Evolutionary conservation across 2,329 filamentous ascomycete genomes (phyloP), one percentile per base, ranked within the genome.

Genomic region (Ceratocystis smalleyi): DNA sequence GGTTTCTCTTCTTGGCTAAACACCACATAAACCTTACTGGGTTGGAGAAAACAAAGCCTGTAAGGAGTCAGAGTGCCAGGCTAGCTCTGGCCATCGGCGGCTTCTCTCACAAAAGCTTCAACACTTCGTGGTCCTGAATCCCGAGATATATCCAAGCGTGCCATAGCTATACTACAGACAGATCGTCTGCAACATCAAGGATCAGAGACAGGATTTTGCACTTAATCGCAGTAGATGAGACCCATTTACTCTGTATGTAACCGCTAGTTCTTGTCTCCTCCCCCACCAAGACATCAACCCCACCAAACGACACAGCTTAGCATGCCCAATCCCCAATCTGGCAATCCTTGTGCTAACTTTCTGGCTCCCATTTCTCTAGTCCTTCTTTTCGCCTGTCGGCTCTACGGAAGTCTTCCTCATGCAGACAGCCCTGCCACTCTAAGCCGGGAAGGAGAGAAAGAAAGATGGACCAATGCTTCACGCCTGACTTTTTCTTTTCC

Each of bases 341-440:
- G 51, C 51, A 55, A 32, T 8, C 12, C n/a, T 55, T 55, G 27
- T 55, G 51, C 32, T 12, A 30, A 24, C 54, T 57, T 30, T n/a
- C 54, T 57, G 12, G 54, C 32, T 32, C 54, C n/a, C 32, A 35
- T 57, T 57, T 35, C 43, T 17, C n/a, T 19, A 40, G 35, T 51
- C 32, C n/a, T 57, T 35, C 32, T 62, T 17, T 49, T 22, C 7
- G 24, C 51, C 32, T 43, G 35, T 51, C 59, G 43, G 57, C 59
- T 27, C 43, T 64, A 61, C 55, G 59, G 63, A 64, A 64, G 43
- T 54, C 63, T 32, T 32, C 63, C 43, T 55, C 27, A 35, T 57
- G 54, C 27, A 57, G 27, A 3, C 12, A 57, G 47, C 61, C 45
- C 61, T 55, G 47, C 30, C 3, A 40, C 35, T 40, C 35, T 40